A percentile compares a stretch with the other conserved stretches of the same genome.
These are phyloP conservation scores for Hansenula lynferdii DNA, from an alignment of 1,139 yeast genomes.

Conservation along the genomic window DNA sequence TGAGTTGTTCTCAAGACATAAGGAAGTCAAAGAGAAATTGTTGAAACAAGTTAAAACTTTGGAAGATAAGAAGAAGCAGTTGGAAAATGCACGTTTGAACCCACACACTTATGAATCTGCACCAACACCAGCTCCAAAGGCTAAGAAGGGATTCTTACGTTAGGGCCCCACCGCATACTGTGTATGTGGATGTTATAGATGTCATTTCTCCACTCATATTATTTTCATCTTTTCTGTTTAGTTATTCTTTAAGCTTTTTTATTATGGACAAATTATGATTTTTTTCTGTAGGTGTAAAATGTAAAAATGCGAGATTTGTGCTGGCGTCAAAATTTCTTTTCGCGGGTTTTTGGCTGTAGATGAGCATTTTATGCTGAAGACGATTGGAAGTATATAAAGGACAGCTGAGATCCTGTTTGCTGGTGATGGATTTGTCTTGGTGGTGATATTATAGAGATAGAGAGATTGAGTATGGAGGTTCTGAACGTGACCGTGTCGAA, in stretches of 20 bases:
- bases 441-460: too few species aligned
- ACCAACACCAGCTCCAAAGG: constrained; percentile 42
- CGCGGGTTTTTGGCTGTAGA: background rate
- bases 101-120: constrained; percentile 56
- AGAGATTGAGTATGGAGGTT: constrained; percentile 9
- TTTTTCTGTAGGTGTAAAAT: too few species aligned
- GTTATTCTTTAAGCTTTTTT: background rate
- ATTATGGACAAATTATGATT: background rate
- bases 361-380: constrained; percentile 1
- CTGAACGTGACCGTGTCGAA: constrained; percentile 23
- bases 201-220: too few species aligned
- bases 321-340: constrained; percentile 2
- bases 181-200: too few species aligned
- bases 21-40: constrained; percentile 94
- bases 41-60: constrained; percentile 82
- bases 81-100: constrained; percentile 64
- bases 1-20: constrained; percentile 91
- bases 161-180: too few species aligned
- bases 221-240: too few species aligned
- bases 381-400: constrained; percentile 1
- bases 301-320: constrained; percentile 1
- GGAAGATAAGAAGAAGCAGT: constrained; percentile 84
- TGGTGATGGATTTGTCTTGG: background rate
- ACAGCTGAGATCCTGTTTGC: background rate
- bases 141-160: constrained; percentile 61